Percentiles rank a stretch among this genome's conserved stretches.
Evolutionary conservation across 108 stramenopile species (phyloP).

Genomic region (Pseudonitzschia delicatissima): DNA sequence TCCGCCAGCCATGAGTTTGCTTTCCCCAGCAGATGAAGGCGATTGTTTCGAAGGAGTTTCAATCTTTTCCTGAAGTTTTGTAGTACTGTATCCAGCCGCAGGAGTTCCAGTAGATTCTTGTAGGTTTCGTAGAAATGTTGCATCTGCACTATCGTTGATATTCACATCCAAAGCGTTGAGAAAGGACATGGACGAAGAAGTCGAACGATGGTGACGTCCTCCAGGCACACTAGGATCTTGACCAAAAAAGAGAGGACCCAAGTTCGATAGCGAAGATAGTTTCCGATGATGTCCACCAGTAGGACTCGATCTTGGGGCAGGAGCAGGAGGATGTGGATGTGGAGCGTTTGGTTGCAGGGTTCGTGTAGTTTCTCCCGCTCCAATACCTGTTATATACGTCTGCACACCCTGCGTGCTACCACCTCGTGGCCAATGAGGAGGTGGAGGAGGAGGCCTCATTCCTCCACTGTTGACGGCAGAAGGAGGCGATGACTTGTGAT

Average conservation of each 20-base stretch:
- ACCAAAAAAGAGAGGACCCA: constrained; percentile 31
- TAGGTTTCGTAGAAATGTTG: constrained; percentile 29
- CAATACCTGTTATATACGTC: constrained; percentile 44
- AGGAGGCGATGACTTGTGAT: constrained; percentile 18
- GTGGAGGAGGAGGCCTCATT: constrained; percentile 18
- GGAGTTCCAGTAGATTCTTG: constrained; percentile 31
- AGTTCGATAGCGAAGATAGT: constrained; percentile 48
- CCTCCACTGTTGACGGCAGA: background rate
- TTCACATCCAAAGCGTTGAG: constrained; percentile 45
- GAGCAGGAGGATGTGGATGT: too few species aligned
- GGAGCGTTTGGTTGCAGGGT: constrained; percentile 8
- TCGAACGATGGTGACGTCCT: constrained; percentile 47
- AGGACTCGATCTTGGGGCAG: background rate
- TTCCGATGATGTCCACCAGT: constrained; percentile 46
- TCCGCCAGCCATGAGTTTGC: constrained; percentile 44
- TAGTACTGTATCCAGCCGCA: background rate
- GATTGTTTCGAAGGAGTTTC: background rate
- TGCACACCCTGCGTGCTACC: constrained; percentile 42
- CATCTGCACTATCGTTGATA: constrained; percentile 36
- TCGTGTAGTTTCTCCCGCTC: constrained; percentile 30
- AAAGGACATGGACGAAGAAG: constrained; percentile 58
- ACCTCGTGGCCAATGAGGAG: constrained; percentile 16
- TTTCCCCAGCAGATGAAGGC: background rate
- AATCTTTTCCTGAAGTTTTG: background rate
- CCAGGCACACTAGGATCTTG: constrained; percentile 15